phyloP scores from a whole-genome alignment of 2,329 filamentous ascomycete genomes.

The Clarireedia monteithiana region DNA sequence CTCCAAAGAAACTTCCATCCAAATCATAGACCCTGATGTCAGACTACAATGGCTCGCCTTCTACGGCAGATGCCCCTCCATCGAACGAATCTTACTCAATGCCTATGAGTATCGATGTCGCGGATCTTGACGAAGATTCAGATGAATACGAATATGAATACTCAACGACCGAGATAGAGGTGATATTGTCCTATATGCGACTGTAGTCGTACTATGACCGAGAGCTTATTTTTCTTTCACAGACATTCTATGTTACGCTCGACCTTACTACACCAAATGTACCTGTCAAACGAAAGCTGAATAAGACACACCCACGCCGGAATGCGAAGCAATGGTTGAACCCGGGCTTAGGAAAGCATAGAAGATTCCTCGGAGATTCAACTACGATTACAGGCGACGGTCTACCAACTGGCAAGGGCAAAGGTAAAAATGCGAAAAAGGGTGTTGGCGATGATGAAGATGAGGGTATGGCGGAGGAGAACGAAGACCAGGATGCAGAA shows the following conservation, averaged over 20 bases:
- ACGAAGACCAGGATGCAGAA: conserved; percentile 17
- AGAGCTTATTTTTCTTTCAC: conserved; percentile 4
- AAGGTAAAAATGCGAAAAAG: conserved; percentile 5
- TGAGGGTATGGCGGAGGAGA: conserved; percentile 15
- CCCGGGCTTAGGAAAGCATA: conserved; percentile 7
- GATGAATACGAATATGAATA: conserved; percentile 64
- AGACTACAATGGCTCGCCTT: conserved; percentile 9
- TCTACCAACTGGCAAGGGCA: not conserved
- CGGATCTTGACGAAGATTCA: conserved; percentile 29
- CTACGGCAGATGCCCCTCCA: conserved; percentile 16
- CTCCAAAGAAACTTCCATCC: conserved; percentile 19
- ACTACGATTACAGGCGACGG: conserved; percentile 3
- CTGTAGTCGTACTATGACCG: not conserved
- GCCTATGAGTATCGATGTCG: conserved; percentile 5
- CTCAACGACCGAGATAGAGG: conserved; percentile 55
- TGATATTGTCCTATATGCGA: conserved; percentile 19
- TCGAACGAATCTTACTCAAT: conserved; percentile 3
- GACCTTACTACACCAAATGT: conserved; percentile 44
- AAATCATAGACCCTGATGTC: conserved; percentile 23
- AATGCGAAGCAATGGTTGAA: conserved; percentile 18
- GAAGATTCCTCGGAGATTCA: conserved; percentile 1
- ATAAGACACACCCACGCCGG: conserved; percentile 9
- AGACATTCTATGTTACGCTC: conserved; percentile 58
- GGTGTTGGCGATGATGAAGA: conserved; percentile 5
- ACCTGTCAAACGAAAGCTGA: conserved; percentile 14